These are phyloP conservation scores for Aspergillus ochraceoroseus DNA, from an alignment of 2,329 filamentous ascomycete genomes.

Conservation along the genomic window DNA sequence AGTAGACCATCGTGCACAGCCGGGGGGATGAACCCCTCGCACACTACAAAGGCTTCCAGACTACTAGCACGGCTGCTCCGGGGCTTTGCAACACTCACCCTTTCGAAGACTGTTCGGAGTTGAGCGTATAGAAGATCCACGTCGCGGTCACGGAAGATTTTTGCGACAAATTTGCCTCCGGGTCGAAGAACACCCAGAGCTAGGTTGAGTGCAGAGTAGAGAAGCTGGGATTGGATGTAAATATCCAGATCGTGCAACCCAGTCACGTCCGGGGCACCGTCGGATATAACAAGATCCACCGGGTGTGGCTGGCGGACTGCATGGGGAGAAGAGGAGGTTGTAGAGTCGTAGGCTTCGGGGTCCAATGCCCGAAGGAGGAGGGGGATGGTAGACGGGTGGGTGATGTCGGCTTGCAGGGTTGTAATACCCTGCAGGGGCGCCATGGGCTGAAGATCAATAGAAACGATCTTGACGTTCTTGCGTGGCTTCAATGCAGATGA, in stretches of 20 bases:
- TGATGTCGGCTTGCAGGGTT: slow-evolving; percentile 91
- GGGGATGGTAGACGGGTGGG: slow-evolving; percentile 90
- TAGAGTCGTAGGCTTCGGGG: slow-evolving; percentile 54
- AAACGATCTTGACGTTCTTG: slow-evolving; percentile 82
- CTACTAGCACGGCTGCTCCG: slow-evolving; percentile 92
- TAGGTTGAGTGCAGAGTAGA: slow-evolving; percentile 90
- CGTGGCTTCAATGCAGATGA: slow-evolving; percentile 47
- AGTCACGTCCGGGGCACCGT: slow-evolving; percentile 93
- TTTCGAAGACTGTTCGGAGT: slow-evolving; percentile 81
- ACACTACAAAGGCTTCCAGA: slow-evolving; percentile 94
- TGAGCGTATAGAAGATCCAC: slow-evolving; percentile 95
- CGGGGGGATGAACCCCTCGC: slow-evolving; percentile 78
- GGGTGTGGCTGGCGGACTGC: slow-evolving; percentile 61
- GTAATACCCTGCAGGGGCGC: slow-evolving; percentile 87
- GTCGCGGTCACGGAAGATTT: slow-evolving; percentile 92
- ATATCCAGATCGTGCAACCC: slow-evolving; percentile 96
- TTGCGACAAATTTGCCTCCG: slow-evolving; percentile 93
- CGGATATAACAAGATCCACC: slow-evolving; percentile 89
- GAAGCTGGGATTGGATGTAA: slow-evolving; percentile 91
- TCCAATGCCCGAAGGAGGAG: slow-evolving; percentile 81
- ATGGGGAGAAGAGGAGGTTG: slow-evolving; percentile 34
- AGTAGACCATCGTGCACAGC: slow-evolving; percentile 46
- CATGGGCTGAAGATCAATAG: slow-evolving; percentile 95
- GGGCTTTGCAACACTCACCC: slow-evolving; percentile 88
- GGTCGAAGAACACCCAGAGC: slow-evolving; percentile 87